Evolutionary conservation across 805 yeast species (phyloP), one percentile per base, ranked within the genome.

Genomic region (Tetrapisispora nanseiensis): DNA sequence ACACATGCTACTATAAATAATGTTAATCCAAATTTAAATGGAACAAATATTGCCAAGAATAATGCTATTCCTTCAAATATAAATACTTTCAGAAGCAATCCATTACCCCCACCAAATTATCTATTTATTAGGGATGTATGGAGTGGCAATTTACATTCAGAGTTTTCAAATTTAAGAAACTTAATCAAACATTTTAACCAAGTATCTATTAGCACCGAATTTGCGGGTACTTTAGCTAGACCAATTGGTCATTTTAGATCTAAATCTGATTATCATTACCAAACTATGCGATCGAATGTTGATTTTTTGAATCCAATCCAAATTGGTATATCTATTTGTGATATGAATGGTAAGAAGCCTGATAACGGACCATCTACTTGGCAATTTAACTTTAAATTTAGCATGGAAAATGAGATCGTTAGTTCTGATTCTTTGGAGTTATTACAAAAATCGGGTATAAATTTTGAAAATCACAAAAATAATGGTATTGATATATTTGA

Each of bases 191-290:
- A 54, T 29, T 79, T 73, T 52, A 74, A 78, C 42, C 68, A 71
- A 50, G 74, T 82, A 21, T 74, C 85, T 3, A 74, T 87, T 45
- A 89, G 87, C 52, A 87, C 94, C 37, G 97, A 92, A 61, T 87
- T 92, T 57, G 96, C 96, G 0, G 98, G 98, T 0, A 85, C 94
- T 19, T 82, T 90, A 22, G 95, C 95, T 2, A 75, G 98, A 53
- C 98, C 98, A 13, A 84, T 92, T 46, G 98, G 98, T 16, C 78
- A 85, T 16, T 92, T 92, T 65, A 78, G 86, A 53, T 79, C 92
- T 2, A 84, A 92, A 13, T 73, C 82, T 20, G 97, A 92, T 61
- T 92, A 87, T 63, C 97, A 92, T 62, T 92, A 90, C 59, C 98
- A 92, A 63, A 90, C 97, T 0, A 73, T 92, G 65, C 74, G 98